phyloP scores from a whole-genome alignment of 306 rosid genomes.

The Alnus glutinosa region DNA sequence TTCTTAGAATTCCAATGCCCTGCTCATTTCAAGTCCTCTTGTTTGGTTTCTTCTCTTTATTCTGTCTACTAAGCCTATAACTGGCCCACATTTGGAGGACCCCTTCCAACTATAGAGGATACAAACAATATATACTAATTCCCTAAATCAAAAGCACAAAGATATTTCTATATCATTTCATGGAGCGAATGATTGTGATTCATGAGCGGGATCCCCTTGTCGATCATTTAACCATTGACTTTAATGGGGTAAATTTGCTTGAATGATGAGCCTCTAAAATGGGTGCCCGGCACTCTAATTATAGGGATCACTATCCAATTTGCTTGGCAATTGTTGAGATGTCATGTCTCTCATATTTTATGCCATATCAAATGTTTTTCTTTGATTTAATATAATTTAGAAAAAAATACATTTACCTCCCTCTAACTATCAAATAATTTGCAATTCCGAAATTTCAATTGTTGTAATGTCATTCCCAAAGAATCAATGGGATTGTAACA shows the following conservation, averaged over 20 bases:
- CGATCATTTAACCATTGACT: not conserved
- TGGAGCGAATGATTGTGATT: not conserved
- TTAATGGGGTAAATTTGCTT: not conserved
- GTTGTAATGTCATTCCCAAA: too few relatives aligned
- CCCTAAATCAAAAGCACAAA: not conserved
- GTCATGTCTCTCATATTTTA: too few relatives aligned
- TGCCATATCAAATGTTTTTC: too few relatives aligned
- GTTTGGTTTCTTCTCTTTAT: constrained; percentile 9
- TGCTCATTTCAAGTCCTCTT: not conserved
- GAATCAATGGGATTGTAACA: too few relatives aligned
- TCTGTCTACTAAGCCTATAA: not conserved
- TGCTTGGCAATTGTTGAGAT: too few relatives aligned
- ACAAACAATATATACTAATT: not conserved
- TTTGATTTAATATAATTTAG: too few relatives aligned
- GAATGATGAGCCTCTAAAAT: too few relatives aligned
- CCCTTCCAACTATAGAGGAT: constrained; percentile 28
- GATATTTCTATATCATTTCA: not conserved
- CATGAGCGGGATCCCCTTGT: not conserved
- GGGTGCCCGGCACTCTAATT: too few relatives aligned
- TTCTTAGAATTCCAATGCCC: constrained; percentile 14
- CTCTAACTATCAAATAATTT: too few relatives aligned
- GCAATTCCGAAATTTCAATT: too few relatives aligned
- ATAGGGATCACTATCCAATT: too few relatives aligned
- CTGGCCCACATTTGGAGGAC: not conserved
- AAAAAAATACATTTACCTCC: too few relatives aligned